Conservation (phyloP, 2,329 filamentous ascomycete genomes). For the Arthrobotrys conoides region DNA sequence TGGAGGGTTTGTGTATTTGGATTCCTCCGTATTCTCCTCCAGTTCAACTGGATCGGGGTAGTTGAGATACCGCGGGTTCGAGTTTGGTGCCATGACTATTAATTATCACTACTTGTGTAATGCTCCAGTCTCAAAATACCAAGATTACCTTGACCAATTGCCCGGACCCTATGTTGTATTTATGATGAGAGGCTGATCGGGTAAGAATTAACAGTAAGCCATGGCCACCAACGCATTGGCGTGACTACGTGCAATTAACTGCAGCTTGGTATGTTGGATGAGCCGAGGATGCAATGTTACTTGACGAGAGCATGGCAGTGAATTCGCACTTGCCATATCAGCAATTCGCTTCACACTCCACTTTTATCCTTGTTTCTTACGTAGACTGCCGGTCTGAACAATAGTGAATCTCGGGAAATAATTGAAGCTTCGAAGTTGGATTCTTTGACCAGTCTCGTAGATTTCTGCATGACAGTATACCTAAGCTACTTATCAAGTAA, state of each 20-base stretch:
- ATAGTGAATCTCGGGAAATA: not conserved
- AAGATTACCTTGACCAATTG: not conserved
- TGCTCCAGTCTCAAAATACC: not conserved
- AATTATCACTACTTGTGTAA: not conserved
- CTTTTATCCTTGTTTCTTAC: not conserved
- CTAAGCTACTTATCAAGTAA: too few relatives aligned
- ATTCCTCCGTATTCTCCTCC: constrained; percentile 33
- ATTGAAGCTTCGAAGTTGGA: not conserved
- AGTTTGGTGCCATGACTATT: constrained; percentile 32
- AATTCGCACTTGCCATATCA: constrained; percentile 3
- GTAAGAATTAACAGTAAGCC: not conserved
- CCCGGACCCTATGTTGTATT: not conserved
- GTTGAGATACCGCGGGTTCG: constrained; percentile 48
- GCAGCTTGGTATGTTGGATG: not conserved
- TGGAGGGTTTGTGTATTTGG: constrained; percentile 49
- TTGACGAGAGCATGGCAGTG: not conserved
- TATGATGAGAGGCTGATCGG: not conserved
- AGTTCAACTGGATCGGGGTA: constrained; percentile 54
- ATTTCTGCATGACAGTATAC: not conserved
- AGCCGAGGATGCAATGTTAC: constrained; percentile 18
- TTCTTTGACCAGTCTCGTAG: not conserved
- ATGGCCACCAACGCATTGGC: constrained; percentile 4
- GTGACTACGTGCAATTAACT: not conserved
- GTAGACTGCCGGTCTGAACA: not conserved
- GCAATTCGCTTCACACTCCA: not conserved